Base-by-base conservation (phyloP, 805 yeast species). In the Vanderwaltozyma yarrowii region DNA sequence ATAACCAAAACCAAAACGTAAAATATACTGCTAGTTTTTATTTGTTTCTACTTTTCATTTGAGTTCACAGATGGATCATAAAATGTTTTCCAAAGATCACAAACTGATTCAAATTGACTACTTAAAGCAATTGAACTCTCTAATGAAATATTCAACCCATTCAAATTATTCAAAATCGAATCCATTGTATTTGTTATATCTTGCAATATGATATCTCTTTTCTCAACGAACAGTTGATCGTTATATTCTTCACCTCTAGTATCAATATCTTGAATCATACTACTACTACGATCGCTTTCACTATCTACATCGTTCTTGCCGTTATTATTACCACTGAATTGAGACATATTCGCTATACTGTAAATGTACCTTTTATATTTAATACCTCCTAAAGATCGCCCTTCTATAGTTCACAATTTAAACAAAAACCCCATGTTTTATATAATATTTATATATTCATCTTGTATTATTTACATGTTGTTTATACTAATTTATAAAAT, bases 121-220 rank as follows among this genome's bases (percentile, higher is more conserved):
- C 92, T 88, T 3, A 82, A 84, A 17, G 80, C 79, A 13, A 80
- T 69, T 2, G 78, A 72, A 31, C 74, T 76, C 46, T 78, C 80
- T 36, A 82, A 60, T 0, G 87, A 72, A 32, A 85, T 66, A 52
- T 81, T 81, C 42, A 82, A 61, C 16, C 76, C 69, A 46, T 78
- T 80, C 40, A 82, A 57, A 46, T 78, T 78, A 49, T 74, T 67
- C 36, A 80, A 63, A 6, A 80, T 80, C 0, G 79, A 69, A 47
- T 78, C 86, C 72, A 81, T 70, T 10, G 76, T 56, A 26, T 47
- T 50, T 31, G 51, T 51, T 29, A 57, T 54, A 39, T 58, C 61
- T 36, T 57, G 60, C 8, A 57, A 33, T 2, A 52, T 41, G 30
- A 53, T 36, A 37, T 50, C 58, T 26, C 60, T 45, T 41, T 58